Base-by-base conservation (phyloP, 2,329 filamentous ascomycete species). In the Chaetomiaceae sp. region DNA sequence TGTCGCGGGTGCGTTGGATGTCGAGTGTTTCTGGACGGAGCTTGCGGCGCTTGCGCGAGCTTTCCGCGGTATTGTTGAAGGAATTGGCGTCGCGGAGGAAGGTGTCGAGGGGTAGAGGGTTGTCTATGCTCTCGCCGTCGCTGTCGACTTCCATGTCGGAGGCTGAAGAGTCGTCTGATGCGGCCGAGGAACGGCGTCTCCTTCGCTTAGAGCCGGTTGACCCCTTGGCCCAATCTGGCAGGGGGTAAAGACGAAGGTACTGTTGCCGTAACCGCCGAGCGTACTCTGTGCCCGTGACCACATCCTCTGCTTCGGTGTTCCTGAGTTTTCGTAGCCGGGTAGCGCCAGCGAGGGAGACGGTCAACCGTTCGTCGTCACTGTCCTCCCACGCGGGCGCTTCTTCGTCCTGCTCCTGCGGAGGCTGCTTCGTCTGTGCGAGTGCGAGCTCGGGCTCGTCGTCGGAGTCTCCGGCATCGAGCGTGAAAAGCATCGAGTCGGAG, bases 361-460 rank as follows among this genome's bases (percentile, higher is more conserved):
- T 81, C 57, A 96, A 74, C 49, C 89, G 81, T 66, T 97, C 94
- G 66, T 99, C 94, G 64, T 99, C 94, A 69, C 91, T 97, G 67
- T 99, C 94, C 61, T 91, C 84, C 94, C 94, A 99, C 1, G 84
- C 88, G 2, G 85, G 78, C 18, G 75, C 74, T 37, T 78, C 73
- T 6, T 60, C 59, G 6, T 60, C n/a, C 27, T 44, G 37, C 3
- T 48, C 34, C 33, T 57, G 57, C 9, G 48, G 47, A 0, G 49
- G 32, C 8, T 42, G 58, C 63, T 14, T 64, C 30, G 23, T 45
- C 32, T 14, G 58, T 53, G 11, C 50, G 7, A 53, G 44, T 53
- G 11, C 50, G 7, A 53, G 44, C 18, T 62, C 59, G 5, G 33
- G 11, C n/a, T 53, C 62, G 32, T 65, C 51, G 9, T 62, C 48